Conservation (phyloP, 495 filamentous ascomycete species). For the Thermothielavioides terrestris region DNA sequence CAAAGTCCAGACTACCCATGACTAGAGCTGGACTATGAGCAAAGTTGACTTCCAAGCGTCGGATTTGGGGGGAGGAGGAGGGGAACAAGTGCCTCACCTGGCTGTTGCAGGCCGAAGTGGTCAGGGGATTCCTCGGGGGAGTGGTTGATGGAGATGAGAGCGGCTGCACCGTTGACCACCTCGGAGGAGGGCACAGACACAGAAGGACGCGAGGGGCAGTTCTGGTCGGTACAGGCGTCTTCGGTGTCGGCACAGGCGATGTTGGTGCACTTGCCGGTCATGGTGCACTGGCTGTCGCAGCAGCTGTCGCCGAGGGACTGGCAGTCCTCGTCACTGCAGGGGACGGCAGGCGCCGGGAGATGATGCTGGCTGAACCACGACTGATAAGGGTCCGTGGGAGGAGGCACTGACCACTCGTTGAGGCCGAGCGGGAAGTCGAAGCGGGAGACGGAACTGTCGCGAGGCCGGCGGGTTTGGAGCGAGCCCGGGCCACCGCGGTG, state of each 20-base stretch:
- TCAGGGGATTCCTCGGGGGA: conserved; percentile 12
- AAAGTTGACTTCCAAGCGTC: background rate
- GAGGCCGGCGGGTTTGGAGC: conserved; percentile 14
- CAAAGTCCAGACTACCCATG: conserved; percentile 12
- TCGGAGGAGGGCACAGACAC: conserved; percentile 12
- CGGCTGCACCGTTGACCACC: conserved; percentile 24
- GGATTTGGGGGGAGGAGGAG: background rate
- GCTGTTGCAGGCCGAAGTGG: conserved; percentile 7
- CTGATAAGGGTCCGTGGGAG: conserved; percentile 3
- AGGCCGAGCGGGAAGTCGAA: conserved; percentile 7
- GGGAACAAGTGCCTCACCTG: conserved; percentile 4
- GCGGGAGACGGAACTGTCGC: background rate
- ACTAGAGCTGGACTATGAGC: conserved; percentile 6
- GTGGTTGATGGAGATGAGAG: conserved; percentile 30
- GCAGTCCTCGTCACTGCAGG: conserved; percentile 24
- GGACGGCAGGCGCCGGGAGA: conserved; percentile 1
- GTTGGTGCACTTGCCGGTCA: conserved; percentile 30
- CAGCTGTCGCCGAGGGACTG: conserved; percentile 21
- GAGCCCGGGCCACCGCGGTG: conserved; percentile 17
- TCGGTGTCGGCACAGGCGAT: conserved; percentile 24
- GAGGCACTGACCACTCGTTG: conserved; percentile 2
- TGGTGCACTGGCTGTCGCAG: conserved; percentile 31
- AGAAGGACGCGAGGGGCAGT: conserved; percentile 18
- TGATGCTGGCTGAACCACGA: conserved; percentile 13
- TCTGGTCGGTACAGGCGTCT: conserved; percentile 29